Conservation (phyloP, 805 yeast species). For the Wickerhamiella bombiphila region DNA sequence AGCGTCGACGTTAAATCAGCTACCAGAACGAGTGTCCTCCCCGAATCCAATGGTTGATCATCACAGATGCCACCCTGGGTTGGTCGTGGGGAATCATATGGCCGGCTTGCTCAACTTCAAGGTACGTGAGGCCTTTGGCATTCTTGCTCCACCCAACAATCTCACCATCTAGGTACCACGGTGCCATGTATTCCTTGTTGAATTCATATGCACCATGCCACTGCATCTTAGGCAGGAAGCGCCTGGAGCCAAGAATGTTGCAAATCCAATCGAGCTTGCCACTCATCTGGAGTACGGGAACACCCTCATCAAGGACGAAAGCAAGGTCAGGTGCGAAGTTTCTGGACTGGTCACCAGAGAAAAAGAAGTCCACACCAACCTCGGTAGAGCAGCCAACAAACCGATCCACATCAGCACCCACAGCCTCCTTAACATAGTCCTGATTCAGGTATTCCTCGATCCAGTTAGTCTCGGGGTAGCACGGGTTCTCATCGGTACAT, state of each 20-base stretch:
- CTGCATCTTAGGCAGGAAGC: constrained; percentile 61
- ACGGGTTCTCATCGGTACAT: constrained; percentile 41
- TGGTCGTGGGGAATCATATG: constrained; percentile 94
- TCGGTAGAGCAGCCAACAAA: constrained; percentile 41
- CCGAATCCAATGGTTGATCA: constrained; percentile 72
- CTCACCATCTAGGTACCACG: constrained; percentile 31
- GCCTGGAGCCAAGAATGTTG: constrained; percentile 90
- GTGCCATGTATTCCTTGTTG: constrained; percentile 25
- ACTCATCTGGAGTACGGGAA: constrained; percentile 82
- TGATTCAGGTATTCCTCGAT: constrained; percentile 67
- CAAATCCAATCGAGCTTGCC: constrained; percentile 96
- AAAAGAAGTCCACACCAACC: constrained; percentile 63
- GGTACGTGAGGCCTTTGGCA: constrained; percentile 48
- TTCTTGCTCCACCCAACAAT: constrained; percentile 60
- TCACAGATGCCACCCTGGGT: constrained; percentile 59
- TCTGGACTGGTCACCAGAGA: constrained; percentile 85
- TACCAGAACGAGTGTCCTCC: constrained; percentile 10
- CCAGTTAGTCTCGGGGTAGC: constrained; percentile 68
- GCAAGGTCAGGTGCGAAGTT: constrained; percentile 67
- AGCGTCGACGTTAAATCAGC: too few species aligned
- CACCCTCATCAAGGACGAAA: constrained; percentile 49
- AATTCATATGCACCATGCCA: constrained; percentile 48
- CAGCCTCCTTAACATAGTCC: constrained; percentile 58
- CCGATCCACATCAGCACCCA: constrained; percentile 80
- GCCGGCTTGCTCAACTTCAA: constrained; percentile 79